Base-by-base conservation (phyloP, 129 eudicot genomes). In the Tagetes patula region DNA sequence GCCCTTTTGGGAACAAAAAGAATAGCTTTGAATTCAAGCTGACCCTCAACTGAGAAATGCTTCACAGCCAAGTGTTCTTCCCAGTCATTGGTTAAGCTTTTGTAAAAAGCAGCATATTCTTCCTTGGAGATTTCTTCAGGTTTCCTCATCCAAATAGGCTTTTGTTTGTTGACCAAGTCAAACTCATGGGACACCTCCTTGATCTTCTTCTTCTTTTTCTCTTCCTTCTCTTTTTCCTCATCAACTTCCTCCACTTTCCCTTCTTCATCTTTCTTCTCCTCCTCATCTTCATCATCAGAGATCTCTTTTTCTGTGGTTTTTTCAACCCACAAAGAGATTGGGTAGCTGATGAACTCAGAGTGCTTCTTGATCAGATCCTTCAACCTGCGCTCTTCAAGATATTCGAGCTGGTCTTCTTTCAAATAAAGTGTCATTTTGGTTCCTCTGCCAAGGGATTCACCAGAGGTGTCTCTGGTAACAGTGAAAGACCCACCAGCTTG, bases 401-500 rank as follows among this genome's bases (percentile, higher is more conserved):
- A 90, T 48, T 90, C 96, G 13, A 87, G 91, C 77, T 90, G 94
- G 65, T 90, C 96, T 75, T 90, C 96, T 38, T 90, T 90, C 0
- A 90, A 81, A 64, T 76, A 74, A 20, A 90, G 96, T 1, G 80
- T 76, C 52, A 90, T 90, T 46, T 85, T 90, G 0, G 96, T 85
- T 20, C 96, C 96, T 81, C 96, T 85, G 45, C 96, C 96, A 50
- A 90, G 91, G 2, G 3, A 27, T 67, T 90, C 96, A 37, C 96
- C 96, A 54, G 89, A 81, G 0, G 85, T 86, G 48, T 90, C 96
- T 43, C 96, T 82, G 45, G 96, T 87, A 0, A 90, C 87, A 0
- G 96, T 90, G 83, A 90, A 90, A 0, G 96, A 90, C 47, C 96
- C 96, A 48, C 96, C 96, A 49, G 96, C 96, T 59, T 89, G 96